Evolutionary conservation across 208 protist genomes (phyloP).

Genomic region (Trypanosoma boissoni): DNA sequence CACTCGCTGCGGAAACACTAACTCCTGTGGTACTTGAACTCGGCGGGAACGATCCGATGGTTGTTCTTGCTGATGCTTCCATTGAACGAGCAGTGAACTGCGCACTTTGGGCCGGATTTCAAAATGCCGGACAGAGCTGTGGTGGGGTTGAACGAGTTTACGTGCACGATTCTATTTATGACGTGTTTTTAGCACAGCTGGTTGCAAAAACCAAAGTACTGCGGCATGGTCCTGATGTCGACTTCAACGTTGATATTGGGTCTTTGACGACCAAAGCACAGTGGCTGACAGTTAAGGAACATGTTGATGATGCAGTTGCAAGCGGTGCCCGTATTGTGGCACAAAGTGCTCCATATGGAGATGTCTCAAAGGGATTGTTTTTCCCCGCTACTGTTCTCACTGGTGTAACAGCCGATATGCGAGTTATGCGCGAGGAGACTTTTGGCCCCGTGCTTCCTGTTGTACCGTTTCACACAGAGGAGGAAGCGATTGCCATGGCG

Average conservation of each 20-base stretch:
- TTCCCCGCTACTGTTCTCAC: slow-evolving; percentile 82
- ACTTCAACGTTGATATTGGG: slow-evolving; percentile 72
- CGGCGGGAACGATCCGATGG: slow-evolving; percentile 82
- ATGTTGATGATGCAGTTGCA: slow-evolving; percentile 67
- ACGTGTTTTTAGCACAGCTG: slow-evolving; percentile 58
- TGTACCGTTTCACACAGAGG: slow-evolving; percentile 66
- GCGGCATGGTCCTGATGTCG: slow-evolving; percentile 57
- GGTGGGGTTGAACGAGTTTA: slow-evolving; percentile 72
- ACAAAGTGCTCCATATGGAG: slow-evolving; percentile 54
- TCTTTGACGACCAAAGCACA: slow-evolving; percentile 63
- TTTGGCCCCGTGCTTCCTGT: slow-evolving; percentile 91
- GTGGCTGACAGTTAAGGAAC: slow-evolving; percentile 50
- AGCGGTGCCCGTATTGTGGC: slow-evolving; percentile 61
- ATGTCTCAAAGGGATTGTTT: slow-evolving; percentile 57
- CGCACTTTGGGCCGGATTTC: slow-evolving; percentile 73
- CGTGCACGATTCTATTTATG: slow-evolving; percentile 70
- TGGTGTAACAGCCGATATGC: slow-evolving; percentile 78
- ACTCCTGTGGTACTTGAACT: slow-evolving; percentile 81
- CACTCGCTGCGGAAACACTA: slow-evolving; percentile 64
- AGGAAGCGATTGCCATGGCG: slow-evolving; percentile 69
- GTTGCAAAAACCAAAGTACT: slow-evolving; percentile 66
- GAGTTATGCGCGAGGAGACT: slow-evolving; percentile 85
- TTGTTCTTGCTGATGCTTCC: slow-evolving; percentile 71
- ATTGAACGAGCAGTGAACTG: slow-evolving; percentile 82
- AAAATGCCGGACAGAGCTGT: slow-evolving; percentile 85